Evolutionary conservation across 2,329 filamentous ascomycete genomes (phyloP), one percentile per base, ranked within the genome.

Genomic region (Aspergillus intermedius): DNA sequence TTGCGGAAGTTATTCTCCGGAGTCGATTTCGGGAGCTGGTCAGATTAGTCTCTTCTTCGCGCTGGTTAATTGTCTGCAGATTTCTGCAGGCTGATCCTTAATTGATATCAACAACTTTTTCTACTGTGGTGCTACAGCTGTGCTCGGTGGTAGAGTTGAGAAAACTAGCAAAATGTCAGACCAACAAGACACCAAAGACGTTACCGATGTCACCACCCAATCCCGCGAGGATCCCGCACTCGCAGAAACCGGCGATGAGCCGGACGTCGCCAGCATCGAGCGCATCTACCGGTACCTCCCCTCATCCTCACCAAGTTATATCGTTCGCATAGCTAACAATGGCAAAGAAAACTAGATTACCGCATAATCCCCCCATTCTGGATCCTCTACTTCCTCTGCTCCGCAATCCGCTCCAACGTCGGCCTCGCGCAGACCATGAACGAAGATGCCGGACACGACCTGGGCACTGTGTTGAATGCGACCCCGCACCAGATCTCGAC

Each of bases 401-500:
- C 89, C 0, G 90, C 88, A 52, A 93, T 95, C 61, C 84, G 89
- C 46, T 93, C 88, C 60, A 95, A 94, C 69, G 88, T 95, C 56
- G 89, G 89, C 53, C 83, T 95, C 57, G 87, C 90, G n/a, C 88
- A 95, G 72, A 95, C 90, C 1, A 95, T 95, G 90, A 95, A 95
- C 70, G 70, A 70, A 25, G 70, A 77, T 15, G 70, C 78, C 39
- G 77, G 79, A 30, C 88, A 95, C 64, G 85, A 93, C 63, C 80
- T 95, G n/a, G 79, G 79, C 57, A 79, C 81, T 2, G 78, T 86
- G 34, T 78, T 95, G 45, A 64, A 82, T 51, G 73, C 95, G 55
- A 82, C 81, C 0, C 70, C 84, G 8, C 87, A 86, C 59, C 85
- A 95, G 68, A 83, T 89, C 13, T 94, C 89, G 0, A 91, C 87